Evolutionary conservation across 2,329 filamentous ascomycete species (phyloP).

Genomic region (Trichoderma endophyticum): DNA sequence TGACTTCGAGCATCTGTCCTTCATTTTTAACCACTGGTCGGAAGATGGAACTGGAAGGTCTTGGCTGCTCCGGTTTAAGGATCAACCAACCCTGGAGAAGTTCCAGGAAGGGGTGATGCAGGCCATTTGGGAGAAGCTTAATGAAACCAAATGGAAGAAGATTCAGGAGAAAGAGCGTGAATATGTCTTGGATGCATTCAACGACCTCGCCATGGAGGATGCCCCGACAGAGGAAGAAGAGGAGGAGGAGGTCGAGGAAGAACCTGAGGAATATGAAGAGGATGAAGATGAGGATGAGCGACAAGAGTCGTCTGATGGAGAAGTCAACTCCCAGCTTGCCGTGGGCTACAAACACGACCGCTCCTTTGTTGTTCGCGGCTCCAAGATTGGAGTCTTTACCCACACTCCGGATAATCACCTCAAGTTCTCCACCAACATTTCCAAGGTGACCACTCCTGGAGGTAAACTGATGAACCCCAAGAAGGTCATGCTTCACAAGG

Average conservation of each 20-base stretch:
- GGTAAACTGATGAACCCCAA: conserved; percentile 89
- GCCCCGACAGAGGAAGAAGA: conserved; percentile 44
- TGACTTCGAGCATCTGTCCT: conserved; percentile 98
- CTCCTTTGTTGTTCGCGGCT: conserved; percentile 93
- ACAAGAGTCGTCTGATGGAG: conserved; percentile 70
- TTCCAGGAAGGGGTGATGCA: conserved; percentile 96
- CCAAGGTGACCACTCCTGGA: conserved; percentile 83
- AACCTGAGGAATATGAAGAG: conserved; percentile 65
- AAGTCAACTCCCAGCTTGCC: conserved; percentile 88
- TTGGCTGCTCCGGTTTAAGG: conserved; percentile 90
- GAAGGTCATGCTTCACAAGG: conserved; percentile 94
- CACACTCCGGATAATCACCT: conserved; percentile 89
- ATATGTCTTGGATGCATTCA: conserved; percentile 93
- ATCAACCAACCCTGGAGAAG: conserved; percentile 72
- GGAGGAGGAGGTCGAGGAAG: conserved; percentile 41
- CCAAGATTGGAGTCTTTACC: conserved; percentile 98
- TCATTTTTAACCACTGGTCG: conserved; percentile 97
- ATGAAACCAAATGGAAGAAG: conserved; percentile 91
- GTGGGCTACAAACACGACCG: conserved; percentile 97
- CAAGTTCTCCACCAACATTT: conserved; percentile 96
- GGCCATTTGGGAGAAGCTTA: conserved; percentile 93
- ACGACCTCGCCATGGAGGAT: conserved; percentile 91
- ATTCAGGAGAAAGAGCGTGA: conserved; percentile 89
- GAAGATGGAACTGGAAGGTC: conserved; percentile 88
- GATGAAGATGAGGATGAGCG: conserved; percentile 74